phyloP scores from a whole-genome alignment of 2,329 filamentous ascomycete species.

The Hypoxylon sp. region DNA sequence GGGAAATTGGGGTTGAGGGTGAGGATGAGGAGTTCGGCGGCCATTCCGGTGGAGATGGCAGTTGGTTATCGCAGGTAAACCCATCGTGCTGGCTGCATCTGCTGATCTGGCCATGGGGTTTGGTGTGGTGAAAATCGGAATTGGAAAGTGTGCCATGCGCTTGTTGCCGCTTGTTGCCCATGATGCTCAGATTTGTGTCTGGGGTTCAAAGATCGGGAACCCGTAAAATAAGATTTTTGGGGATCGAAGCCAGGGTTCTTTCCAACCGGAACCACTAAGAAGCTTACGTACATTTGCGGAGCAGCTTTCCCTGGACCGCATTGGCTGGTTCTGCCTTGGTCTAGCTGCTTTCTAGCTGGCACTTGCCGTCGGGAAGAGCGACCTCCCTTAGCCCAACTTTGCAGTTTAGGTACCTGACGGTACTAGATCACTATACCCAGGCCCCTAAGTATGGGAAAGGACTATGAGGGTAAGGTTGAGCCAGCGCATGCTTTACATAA shows the following conservation, averaged over 20 bases:
- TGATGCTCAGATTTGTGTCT: slow-evolving; percentile 41
- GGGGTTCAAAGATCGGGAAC: slow-evolving; percentile 48
- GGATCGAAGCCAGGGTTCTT: slow-evolving; percentile 33
- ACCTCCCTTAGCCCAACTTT: slow-evolving; percentile 8
- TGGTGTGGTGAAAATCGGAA: slow-evolving; percentile 32
- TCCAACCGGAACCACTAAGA: slow-evolving; percentile 35
- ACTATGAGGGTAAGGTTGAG: not conserved
- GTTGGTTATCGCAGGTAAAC: slow-evolving; percentile 3
- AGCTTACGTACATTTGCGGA: slow-evolving; percentile 42
- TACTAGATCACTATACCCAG: slow-evolving; percentile 1
- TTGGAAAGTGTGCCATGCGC: slow-evolving; percentile 30
- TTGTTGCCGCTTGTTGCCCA: too few relatives aligned
- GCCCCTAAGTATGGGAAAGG: not conserved
- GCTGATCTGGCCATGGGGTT: slow-evolving; percentile 26
- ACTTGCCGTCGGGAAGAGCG: slow-evolving; percentile 31
- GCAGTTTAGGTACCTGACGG: slow-evolving; percentile 16
- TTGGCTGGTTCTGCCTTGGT: slow-evolving; percentile 27
- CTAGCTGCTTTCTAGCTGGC: too few relatives aligned
- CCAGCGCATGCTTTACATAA: not conserved
- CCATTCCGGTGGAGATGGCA: slow-evolving; percentile 15
- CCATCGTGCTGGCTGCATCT: slow-evolving; percentile 18
- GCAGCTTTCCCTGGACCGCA: slow-evolving; percentile 30
- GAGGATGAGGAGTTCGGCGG: slow-evolving; percentile 16
- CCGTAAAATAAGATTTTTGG: slow-evolving; percentile 49
- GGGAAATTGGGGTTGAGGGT: slow-evolving; percentile 21